A percentile compares a stretch with the other conserved stretches of the same genome.
phyloP scores from a whole-genome alignment of 1,284 basidiomycete genomes.

The Apiotrichum siamense region DNA sequence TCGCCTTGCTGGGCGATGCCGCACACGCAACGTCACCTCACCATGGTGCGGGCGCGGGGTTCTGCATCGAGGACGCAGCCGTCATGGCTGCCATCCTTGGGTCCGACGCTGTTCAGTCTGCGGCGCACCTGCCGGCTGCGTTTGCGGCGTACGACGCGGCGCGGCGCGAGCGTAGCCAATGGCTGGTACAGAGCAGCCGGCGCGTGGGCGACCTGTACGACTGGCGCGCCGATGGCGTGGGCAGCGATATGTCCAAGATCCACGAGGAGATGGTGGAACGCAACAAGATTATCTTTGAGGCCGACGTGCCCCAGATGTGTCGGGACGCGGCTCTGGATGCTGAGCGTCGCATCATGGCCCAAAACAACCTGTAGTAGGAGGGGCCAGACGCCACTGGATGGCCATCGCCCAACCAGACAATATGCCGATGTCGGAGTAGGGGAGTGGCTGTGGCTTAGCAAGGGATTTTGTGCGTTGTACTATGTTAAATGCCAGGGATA shows the following conservation, averaged over 20 bases:
- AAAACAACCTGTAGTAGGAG: too few species aligned
- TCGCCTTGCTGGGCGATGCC: conserved; percentile 17
- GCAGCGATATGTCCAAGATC: conserved; percentile 15
- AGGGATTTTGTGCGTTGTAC: too few species aligned
- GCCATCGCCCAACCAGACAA: too few species aligned
- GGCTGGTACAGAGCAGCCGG: conserved; percentile 15
- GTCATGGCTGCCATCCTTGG: conserved; percentile 11
- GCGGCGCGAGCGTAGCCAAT: conserved; percentile 14
- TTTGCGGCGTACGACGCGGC: conserved; percentile 12
- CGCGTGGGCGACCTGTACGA: conserved; percentile 17
- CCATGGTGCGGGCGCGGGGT: conserved; percentile 21
- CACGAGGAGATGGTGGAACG: conserved; percentile 7
- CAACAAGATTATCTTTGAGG: conserved; percentile 9
- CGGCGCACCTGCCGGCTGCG: neutral
- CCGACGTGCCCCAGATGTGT: conserved; percentile 2
- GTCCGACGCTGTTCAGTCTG: neutral
- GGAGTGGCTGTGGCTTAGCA: too few species aligned
- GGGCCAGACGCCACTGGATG: too few species aligned
- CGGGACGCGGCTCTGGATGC: too few species aligned
- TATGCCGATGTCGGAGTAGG: too few species aligned
- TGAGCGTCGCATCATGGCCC: too few species aligned
- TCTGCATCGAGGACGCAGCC: conserved; percentile 21
- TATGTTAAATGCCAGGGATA: too few species aligned
- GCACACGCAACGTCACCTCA: conserved; percentile 21
- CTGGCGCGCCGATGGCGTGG: conserved; percentile 11